These are phyloP conservation scores for Ustilago trichophora DNA, from an alignment of 1,284 basidiomycete genomes.

Conservation along the genomic window DNA sequence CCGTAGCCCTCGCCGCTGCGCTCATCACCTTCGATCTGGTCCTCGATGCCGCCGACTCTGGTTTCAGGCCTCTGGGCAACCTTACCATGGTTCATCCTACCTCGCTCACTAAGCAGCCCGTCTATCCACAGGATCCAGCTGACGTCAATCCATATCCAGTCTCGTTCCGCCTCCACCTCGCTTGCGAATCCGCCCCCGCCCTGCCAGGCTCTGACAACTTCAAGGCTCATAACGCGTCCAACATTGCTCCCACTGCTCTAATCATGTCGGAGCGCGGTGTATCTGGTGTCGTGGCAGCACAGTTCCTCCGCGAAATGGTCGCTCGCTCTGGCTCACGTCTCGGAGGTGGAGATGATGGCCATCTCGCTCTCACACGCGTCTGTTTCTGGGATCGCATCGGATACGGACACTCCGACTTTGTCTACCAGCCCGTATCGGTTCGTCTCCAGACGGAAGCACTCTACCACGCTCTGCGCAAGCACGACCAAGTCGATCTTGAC, in stretches of 20 bases:
- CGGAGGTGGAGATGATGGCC: conserved; percentile 40
- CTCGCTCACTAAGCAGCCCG: conserved; percentile 28
- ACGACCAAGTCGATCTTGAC: conserved; percentile 17
- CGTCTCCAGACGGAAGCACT: conserved; percentile 39
- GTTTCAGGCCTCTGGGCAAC: conserved; percentile 43
- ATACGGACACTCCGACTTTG: conserved; percentile 48
- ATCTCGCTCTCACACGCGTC: conserved; percentile 42
- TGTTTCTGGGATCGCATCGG: conserved; percentile 56
- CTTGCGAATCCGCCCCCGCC: conserved; percentile 37
- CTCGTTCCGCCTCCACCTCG: conserved; percentile 46
- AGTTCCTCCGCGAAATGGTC: conserved; percentile 55
- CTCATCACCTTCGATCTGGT: conserved; percentile 50
- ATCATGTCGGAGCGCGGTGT: conserved; percentile 54
- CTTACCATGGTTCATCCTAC: conserved; percentile 39
- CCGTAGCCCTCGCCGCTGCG: conserved; percentile 15
- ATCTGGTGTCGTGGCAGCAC: conserved; percentile 39
- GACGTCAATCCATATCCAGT: conserved; percentile 34
- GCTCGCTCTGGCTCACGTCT: conserved; percentile 5
- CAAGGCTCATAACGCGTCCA: conserved; percentile 8
- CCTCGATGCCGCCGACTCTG: conserved; percentile 48
- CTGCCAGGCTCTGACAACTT: conserved; percentile 12
- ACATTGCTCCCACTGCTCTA: conserved; percentile 42
- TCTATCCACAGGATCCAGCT: conserved; percentile 37
- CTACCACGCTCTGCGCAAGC: conserved; percentile 32
- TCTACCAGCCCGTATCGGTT: conserved; percentile 31